These are phyloP conservation scores for Cyphellophora attinorum DNA, from an alignment of 2,329 filamentous ascomycete genomes.

Conservation along the genomic window DNA sequence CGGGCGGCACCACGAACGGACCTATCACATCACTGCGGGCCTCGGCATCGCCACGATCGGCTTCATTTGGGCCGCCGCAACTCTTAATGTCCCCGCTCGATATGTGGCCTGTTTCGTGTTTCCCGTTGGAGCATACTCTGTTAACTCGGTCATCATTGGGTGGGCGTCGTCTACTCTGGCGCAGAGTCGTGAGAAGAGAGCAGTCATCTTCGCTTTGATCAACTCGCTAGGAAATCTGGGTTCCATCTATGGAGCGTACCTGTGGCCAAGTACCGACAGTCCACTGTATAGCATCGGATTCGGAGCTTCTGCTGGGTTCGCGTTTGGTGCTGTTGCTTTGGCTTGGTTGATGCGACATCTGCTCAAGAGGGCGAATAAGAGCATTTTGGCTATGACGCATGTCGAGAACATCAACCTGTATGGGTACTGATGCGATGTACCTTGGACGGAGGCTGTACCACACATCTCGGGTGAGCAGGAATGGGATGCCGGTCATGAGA, in stretches of 20 bases:
- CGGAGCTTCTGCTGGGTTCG: constrained; percentile 3
- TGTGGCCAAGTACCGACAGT: constrained; percentile 43
- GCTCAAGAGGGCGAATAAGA: constrained; percentile 3
- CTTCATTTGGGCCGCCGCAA: constrained; percentile 25
- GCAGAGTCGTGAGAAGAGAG: constrained; percentile 33
- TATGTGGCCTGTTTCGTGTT: constrained; percentile 23
- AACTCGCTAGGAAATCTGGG: constrained; percentile 57
- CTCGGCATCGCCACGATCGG: constrained; percentile 48
- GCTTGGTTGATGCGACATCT: constrained; percentile 3
- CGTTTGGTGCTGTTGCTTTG: background rate
- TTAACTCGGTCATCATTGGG: constrained; percentile 31
- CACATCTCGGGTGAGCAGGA: too few relatives aligned
- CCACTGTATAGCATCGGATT: constrained; percentile 23
- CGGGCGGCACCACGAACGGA: constrained; percentile 45
- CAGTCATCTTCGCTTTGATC: constrained; percentile 30
- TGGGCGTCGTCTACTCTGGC: constrained; percentile 50
- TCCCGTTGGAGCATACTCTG: constrained; percentile 22
- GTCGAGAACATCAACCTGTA: constrained; percentile 1
- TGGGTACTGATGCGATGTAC: constrained; percentile 6
- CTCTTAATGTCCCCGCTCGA: constrained; percentile 30
- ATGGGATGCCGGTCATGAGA: too few relatives aligned
- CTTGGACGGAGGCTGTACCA: too few relatives aligned
- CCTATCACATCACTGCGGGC: constrained; percentile 55
- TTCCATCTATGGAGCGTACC: constrained; percentile 60
- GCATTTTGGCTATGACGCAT: constrained; percentile 1